Evolutionary conservation across 768 basidiomycete genomes (phyloP).

Genomic region (Russula brevipes): DNA sequence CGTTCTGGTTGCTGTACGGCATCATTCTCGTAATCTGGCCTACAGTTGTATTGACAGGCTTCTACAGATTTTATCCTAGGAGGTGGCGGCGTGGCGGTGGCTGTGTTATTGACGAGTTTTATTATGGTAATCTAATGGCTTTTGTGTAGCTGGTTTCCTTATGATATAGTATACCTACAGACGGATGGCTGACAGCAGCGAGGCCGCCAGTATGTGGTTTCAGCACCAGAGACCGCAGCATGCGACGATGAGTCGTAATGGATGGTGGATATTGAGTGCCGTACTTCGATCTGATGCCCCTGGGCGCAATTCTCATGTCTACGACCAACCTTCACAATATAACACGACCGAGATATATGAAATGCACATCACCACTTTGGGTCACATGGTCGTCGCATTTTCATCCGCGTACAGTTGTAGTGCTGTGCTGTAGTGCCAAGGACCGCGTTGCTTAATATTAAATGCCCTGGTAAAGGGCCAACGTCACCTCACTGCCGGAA

Average conservation of each 20-base stretch:
- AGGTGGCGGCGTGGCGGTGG: background rate
- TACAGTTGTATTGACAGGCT: background rate
- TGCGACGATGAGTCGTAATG: background rate
- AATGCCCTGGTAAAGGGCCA: too few species aligned
- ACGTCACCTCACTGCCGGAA: too few species aligned
- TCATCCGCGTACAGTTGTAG: too few species aligned
- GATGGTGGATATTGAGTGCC: background rate
- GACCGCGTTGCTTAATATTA: too few species aligned
- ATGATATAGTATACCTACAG: constrained; percentile 1
- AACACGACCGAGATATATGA: background rate
- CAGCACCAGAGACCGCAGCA: background rate
- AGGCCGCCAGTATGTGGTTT: too few species aligned
- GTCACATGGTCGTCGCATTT: too few species aligned
- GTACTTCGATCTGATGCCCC: background rate
- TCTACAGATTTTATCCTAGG: constrained; percentile 14
- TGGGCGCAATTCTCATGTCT: background rate
- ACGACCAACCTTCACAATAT: too few species aligned
- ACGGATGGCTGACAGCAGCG: background rate
- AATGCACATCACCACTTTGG: too few species aligned
- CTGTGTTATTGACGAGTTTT: background rate
- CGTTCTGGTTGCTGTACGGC: constrained; percentile 86
- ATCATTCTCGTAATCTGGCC: background rate
- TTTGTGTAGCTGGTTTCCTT: background rate
- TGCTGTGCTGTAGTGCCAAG: too few species aligned
- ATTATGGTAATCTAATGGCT: constrained; percentile 18